Conservation (phyloP, 495 filamentous ascomycete genomes). For the Aspergillus leporis region DNA sequence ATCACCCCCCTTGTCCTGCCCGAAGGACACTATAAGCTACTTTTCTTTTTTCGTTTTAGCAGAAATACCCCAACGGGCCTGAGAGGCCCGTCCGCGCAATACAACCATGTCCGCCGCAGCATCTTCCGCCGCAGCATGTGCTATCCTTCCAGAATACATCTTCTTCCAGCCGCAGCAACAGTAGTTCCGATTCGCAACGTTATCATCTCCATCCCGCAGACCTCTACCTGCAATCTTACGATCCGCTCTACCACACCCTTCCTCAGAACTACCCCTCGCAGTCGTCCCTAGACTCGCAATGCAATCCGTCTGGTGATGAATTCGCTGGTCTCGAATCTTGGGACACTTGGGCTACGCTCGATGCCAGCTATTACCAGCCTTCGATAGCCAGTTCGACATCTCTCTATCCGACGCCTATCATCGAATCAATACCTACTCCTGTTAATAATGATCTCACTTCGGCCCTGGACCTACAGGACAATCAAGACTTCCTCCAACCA, state of each 20-base stretch:
- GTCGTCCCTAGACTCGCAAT: constrained; percentile 9
- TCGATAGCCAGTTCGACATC: not conserved
- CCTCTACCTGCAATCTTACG: not conserved
- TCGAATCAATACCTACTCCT: constrained; percentile 3
- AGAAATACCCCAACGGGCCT: constrained; percentile 1
- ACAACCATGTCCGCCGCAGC: constrained; percentile 10
- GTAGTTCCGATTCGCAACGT: constrained; percentile 5
- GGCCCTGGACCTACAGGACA: not conserved
- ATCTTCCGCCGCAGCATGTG: constrained; percentile 4
- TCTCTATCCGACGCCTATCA: constrained; percentile 3
- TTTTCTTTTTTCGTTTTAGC: constrained; percentile 1
- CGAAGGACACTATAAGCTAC: not conserved
- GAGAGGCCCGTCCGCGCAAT: constrained; percentile 10
- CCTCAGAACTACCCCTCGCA: not conserved
- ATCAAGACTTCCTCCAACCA: constrained; percentile 8
- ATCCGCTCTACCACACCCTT: not conserved
- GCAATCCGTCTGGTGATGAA: constrained; percentile 9
- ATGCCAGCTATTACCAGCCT: not conserved
- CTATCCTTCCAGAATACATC: not conserved
- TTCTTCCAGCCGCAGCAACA: constrained; percentile 3
- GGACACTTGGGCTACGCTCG: constrained; percentile 5
- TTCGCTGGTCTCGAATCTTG: constrained; percentile 8
- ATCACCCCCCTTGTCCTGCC: not conserved
- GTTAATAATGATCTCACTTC: constrained; percentile 4
- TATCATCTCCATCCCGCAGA: not conserved